These are phyloP conservation scores for Cladosporium sp. DNA, from an alignment of 2,329 filamentous ascomycete genomes.

Conservation along the genomic window DNA sequence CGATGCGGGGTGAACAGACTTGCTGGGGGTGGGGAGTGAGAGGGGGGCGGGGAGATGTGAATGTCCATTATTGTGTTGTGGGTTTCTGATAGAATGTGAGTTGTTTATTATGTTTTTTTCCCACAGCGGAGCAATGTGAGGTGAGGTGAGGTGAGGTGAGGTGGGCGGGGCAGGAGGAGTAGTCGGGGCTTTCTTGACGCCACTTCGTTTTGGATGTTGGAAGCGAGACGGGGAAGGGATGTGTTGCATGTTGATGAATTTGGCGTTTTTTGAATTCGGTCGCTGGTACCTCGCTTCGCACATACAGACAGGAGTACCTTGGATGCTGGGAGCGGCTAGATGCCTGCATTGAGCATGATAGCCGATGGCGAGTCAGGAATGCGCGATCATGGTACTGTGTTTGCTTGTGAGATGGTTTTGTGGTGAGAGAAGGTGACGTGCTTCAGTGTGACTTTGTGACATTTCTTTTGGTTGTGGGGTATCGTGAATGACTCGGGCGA, in stretches of 20 bases:
- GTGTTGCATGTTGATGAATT: not conserved
- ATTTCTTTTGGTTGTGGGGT: not conserved
- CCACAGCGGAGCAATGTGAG: too few species aligned
- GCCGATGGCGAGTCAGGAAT: not conserved
- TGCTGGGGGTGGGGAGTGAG: not conserved
- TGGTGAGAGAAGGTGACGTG: not conserved
- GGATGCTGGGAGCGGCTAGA: not conserved
- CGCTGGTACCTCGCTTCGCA: not conserved
- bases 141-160: too few species aligned
- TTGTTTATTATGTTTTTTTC: not conserved
- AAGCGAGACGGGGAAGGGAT: not conserved
- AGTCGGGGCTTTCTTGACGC: not conserved
- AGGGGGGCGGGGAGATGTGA: too few species aligned
- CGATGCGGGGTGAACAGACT: conserved; percentile 32
- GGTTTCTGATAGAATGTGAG: not conserved
- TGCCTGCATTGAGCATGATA: not conserved
- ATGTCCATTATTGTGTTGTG: too few species aligned
- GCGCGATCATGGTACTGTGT: not conserved
- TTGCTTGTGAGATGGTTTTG: not conserved
- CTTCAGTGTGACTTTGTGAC: not conserved
- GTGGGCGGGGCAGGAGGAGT: not conserved
- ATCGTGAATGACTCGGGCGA: not conserved
- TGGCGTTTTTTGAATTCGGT: not conserved
- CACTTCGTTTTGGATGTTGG: not conserved
- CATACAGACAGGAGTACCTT: not conserved